Evolutionary conservation across 2,329 filamentous ascomycete genomes (phyloP).

Genomic region (Apiospora hydei): DNA sequence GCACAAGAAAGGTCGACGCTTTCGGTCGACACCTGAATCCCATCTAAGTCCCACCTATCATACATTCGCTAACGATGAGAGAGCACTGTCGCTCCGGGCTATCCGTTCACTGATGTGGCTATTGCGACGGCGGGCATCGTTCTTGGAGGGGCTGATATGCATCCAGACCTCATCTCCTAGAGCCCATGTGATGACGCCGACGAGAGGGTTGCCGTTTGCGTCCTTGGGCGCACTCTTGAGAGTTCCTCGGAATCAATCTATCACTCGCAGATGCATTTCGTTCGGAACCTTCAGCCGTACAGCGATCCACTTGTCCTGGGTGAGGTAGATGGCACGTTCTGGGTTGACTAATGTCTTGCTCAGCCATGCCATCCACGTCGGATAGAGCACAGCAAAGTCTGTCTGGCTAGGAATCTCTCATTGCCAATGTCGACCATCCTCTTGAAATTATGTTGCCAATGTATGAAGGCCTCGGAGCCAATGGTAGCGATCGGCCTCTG

Average conservation of each 20-base stretch:
- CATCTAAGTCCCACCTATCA: conserved; percentile 16
- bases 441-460: conserved; percentile 71
- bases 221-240: conserved; percentile 45
- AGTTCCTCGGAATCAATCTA: conserved; percentile 51
- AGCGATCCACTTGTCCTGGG: conserved; percentile 65
- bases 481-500: conserved; percentile 66
- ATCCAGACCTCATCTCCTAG: conserved; percentile 59
- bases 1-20: not conserved
- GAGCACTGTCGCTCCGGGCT: conserved; percentile 17
- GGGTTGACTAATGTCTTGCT: conserved; percentile 71
- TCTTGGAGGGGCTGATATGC: conserved; percentile 51
- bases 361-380: conserved; percentile 61
- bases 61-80: not conserved
- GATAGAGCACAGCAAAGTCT: conserved; percentile 72
- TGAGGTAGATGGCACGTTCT: conserved; percentile 67
- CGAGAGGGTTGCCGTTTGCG: conserved; percentile 46
- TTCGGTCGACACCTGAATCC: not conserved
- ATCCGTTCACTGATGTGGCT: conserved; percentile 27
- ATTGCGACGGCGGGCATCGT: conserved; percentile 36
- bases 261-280: conserved; percentile 60
- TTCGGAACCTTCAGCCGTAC: conserved; percentile 64
- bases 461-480: conserved; percentile 74
- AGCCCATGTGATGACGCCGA: conserved; percentile 41
- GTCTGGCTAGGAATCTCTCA: conserved; percentile 66
- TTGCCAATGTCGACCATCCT: conserved; percentile 62